Base-by-base conservation (phyloP, 2,329 filamentous ascomycete species). In the Trichoderma sp. region DNA sequence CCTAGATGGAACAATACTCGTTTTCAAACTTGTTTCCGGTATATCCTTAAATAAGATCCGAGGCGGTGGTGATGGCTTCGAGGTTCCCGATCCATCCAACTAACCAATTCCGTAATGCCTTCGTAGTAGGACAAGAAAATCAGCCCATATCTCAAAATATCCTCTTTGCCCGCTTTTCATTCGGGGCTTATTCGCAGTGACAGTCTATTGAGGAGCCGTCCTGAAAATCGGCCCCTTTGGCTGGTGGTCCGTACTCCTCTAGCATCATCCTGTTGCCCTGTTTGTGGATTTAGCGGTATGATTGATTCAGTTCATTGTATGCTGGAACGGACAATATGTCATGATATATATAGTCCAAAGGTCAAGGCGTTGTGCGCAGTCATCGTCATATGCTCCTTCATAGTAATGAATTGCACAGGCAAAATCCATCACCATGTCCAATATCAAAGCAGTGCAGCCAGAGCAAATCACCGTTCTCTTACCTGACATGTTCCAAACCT, bases 401-500 rank as follows among this genome's bases (percentile, higher is more conserved):
- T 24, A 12, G 50, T 14, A 2, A 21, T 56, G 50, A 24, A 24
- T n/a, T 12, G n/a, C 29, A 35, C 18, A 33, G 14, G 12, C 60
- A 5, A n/a, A 12, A 63, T 35, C n/a, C 31, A 21, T 63, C 60
- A 1, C 18, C 60, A 63, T 63, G 60, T 33, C 60, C 12, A 35
- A 33, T 14, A 14, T 35, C 29, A n/a, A 63, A 31, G 11, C 5
- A 16, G 63, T 73, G 31, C 60, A 65, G 6, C 64, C 35, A 1
- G n/a, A 63, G 5, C 35, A 65, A 12, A 66, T 38, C 7, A 77
- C 71, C 1, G 59, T 79, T 18, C 50, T 75, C 12, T 53, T 80
- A 4, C 79, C 78, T 6, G 75, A 80, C 64, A 74, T 80, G 67
- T 80, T 80, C 33, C 72, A 78, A 27, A 76, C 74, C 2, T 80